Base-by-base conservation (phyloP, 768 basidiomycete genomes). In the Trametes meyenii region DNA sequence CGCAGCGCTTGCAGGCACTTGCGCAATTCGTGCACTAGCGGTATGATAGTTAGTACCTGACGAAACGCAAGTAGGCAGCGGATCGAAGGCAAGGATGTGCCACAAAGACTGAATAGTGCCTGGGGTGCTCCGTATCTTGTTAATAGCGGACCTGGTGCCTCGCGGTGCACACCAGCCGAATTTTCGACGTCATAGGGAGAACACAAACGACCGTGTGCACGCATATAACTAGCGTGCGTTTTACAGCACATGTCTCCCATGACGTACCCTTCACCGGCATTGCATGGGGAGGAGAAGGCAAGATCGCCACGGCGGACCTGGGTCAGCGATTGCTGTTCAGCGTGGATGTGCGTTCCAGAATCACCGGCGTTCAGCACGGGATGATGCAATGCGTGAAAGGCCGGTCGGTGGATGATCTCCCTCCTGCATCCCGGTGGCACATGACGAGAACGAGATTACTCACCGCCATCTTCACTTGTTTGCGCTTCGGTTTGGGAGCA, bases 401-500 rank as follows among this genome's bases (percentile, higher is more conserved):
- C 61, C 55, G 61, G 61, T n/a, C 50, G 51, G 51, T 17, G 19
- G 38, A 8, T 48, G 50, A 50, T 44, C 40, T 40, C 26, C 38
- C n/a, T 21, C n/a, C 16, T 39, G 16, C 35, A 52, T 14, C 42
- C 19, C 39, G 43, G 23, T 29, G 56, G 35, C 52, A 33, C 29
- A 42, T 64, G 62, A 50, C 59, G 21, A 40, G 39, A 51, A 40
- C 16, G 46, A 17, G 19, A 52, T 23, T 23, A 75, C 81, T 74
- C 67, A 83, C 81, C 60, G 83, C 83, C 79, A 84, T 84, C 72
- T 85, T 84, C 55, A 84, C 83, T 62, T 84, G 83, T 58, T 79
- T 83, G 60, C 83, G 81, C 69, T 84, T 84, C 13, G 74, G 69
- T 46, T 73, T 72, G 16, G 72, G 67, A 19, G 67, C 57, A 3